Evolutionary conservation across 148 eudicot species (phyloP).

Genomic region (Persicaria maculosa): DNA sequence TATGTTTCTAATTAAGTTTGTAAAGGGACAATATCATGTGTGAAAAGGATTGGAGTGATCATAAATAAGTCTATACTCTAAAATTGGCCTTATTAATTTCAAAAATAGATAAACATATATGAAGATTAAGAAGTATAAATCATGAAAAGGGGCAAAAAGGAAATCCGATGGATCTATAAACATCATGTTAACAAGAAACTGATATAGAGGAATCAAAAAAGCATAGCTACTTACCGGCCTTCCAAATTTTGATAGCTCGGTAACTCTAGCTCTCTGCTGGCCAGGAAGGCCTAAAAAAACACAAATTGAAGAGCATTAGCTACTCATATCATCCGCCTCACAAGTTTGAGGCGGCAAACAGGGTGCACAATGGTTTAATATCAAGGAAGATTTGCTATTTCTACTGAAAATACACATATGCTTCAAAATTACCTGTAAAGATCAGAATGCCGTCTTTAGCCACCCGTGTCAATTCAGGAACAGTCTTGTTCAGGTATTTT

Average conservation of each 20-base stretch:
- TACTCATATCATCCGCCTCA: neutral
- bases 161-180: neutral
- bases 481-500: constrained; percentile 78
- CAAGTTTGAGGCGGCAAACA: neutral
- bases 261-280: constrained; percentile 68
- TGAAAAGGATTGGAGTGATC: neutral
- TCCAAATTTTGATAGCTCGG: constrained; percentile 82
- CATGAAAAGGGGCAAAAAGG: neutral
- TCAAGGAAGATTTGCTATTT: neutral
- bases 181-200: neutral
- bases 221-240: constrained; percentile 67
- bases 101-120: neutral
- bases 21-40: neutral
- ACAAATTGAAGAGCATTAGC: neutral
- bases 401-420: neutral
- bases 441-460: constrained; percentile 72
- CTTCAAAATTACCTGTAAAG: constrained; percentile 52
- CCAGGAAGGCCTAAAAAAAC: constrained; percentile 56
- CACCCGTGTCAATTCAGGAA: constrained; percentile 87
- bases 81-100: neutral
- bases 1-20: neutral
- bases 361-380: neutral
- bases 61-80: neutral
- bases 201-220: neutral
- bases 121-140: neutral